Percentiles rank a stretch among this genome's conserved stretches.
Conservation (phyloP, 2,329 filamentous ascomycete genomes). For the Penicillium concentricum region DNA sequence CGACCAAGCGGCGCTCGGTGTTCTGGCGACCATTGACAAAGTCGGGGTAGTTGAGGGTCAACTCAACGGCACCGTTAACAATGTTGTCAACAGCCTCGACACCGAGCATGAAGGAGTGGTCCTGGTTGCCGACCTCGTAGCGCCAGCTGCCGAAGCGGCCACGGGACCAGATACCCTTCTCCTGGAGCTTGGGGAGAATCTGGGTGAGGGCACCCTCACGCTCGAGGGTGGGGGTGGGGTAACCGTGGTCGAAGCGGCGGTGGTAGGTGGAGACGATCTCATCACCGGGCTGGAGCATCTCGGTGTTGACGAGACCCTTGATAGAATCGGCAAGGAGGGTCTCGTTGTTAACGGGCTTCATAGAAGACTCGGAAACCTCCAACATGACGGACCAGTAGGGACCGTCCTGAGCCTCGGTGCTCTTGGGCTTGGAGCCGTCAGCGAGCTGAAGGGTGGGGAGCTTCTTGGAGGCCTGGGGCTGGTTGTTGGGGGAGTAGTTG, state of each 20-base stretch:
- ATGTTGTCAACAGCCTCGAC: slow-evolving; percentile 92
- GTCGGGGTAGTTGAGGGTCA: slow-evolving; percentile 94
- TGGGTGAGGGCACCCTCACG: slow-evolving; percentile 91
- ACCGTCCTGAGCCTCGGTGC: slow-evolving; percentile 72
- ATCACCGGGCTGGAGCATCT: slow-evolving; percentile 86
- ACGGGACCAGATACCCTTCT: slow-evolving; percentile 88
- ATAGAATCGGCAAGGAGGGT: slow-evolving; percentile 89
- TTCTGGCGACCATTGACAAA: slow-evolving; percentile 78
- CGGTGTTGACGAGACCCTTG: slow-evolving; percentile 94
- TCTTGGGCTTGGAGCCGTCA: slow-evolving; percentile 76
- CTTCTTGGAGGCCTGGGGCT: slow-evolving; percentile 78
- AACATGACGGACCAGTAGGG: slow-evolving; percentile 99
- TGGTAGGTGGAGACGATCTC: slow-evolving; percentile 99
- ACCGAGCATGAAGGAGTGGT: slow-evolving; percentile 96
- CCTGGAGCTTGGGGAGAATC: slow-evolving; percentile 88
- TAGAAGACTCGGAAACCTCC: slow-evolving; percentile 89
- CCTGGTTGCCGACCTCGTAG: slow-evolving; percentile 96
- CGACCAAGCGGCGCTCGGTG: slow-evolving; percentile 60
- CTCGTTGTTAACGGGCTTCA: slow-evolving; percentile 89
- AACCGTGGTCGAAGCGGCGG: slow-evolving; percentile 96
- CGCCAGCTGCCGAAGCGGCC: slow-evolving; percentile 97
- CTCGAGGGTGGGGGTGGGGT: slow-evolving; percentile 92
- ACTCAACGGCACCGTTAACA: slow-evolving; percentile 81
- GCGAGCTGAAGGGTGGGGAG: slow-evolving; percentile 81
- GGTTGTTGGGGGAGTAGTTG: slow-evolving; percentile 99